Conservation (phyloP, 495 filamentous ascomycete species). For the Bacidia rubella region DNA sequence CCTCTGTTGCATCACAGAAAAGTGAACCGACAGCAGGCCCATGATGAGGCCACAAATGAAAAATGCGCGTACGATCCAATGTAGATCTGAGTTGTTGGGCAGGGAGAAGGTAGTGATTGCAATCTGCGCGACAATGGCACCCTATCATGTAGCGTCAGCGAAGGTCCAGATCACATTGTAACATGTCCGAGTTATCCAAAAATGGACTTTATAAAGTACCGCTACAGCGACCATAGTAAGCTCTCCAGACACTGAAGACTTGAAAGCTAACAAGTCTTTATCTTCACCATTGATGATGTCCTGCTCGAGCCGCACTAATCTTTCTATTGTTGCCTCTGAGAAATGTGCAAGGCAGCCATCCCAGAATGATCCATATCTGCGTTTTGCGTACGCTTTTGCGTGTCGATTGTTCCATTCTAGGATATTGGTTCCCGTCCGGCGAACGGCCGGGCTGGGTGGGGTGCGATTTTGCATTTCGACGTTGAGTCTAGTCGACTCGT, state of each 20-base stretch:
- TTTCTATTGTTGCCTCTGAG: neutral
- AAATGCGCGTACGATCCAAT: conserved; percentile 2
- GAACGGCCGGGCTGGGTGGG: neutral
- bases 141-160: neutral
- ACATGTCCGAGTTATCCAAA: neutral
- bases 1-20: neutral
- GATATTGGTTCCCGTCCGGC: neutral
- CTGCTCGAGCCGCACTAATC: neutral
- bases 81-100: neutral
- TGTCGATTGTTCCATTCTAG: neutral
- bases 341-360: neutral
- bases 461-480: neutral
- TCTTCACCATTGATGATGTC: neutral
- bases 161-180: neutral
- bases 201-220: neutral
- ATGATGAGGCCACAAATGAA: neutral
- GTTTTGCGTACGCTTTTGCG: neutral
- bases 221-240: neutral
- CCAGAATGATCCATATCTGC: neutral
- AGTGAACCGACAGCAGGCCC: neutral
- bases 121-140: neutral
- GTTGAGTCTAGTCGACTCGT: neutral
- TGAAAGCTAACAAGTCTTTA: neutral
- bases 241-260: neutral
- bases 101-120: neutral